These are phyloP conservation scores for Capillidium heterosporum DNA, from an alignment of 371 early-diverging fungal genomes.

Conservation along the genomic window DNA sequence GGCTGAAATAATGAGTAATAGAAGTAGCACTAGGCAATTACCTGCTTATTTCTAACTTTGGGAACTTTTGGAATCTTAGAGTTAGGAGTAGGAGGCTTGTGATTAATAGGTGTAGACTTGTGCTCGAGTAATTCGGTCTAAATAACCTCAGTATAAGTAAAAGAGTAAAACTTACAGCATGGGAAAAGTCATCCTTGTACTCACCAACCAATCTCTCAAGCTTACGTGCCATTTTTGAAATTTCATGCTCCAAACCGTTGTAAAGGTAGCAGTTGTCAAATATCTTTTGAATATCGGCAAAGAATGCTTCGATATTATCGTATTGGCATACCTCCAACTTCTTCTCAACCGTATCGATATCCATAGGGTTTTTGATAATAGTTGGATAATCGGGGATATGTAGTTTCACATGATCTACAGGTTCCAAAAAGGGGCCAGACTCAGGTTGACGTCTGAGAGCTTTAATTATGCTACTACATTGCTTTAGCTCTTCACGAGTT, in stretches of 20 bases:
- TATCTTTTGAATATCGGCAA: slow-evolving; percentile 56
- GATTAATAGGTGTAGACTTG: not conserved
- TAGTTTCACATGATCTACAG: slow-evolving; percentile 84
- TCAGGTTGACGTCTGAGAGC: slow-evolving; percentile 52
- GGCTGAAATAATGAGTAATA: not conserved
- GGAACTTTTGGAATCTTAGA: not conserved
- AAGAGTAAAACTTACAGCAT: slow-evolving; percentile 2
- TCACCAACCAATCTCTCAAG: slow-evolving; percentile 55
- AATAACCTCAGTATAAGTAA: not conserved
- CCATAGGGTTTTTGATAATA: slow-evolving; percentile 94
- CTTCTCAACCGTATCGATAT: slow-evolving; percentile 78
- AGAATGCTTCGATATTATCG: slow-evolving; percentile 38
- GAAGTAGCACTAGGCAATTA: not conserved
- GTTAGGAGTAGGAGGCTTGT: not conserved
- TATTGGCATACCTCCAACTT: slow-evolving; percentile 65
- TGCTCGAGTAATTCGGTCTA: slow-evolving; percentile 3
- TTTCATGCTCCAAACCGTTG: slow-evolving; percentile 61
- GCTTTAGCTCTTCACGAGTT: slow-evolving; percentile 63
- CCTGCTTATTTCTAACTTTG: slow-evolving; percentile 13
- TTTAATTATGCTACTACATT: slow-evolving; percentile 51
- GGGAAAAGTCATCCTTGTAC: slow-evolving; percentile 46
- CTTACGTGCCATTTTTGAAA: slow-evolving; percentile 53
- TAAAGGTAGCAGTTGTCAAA: slow-evolving; percentile 82
- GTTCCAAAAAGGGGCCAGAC: slow-evolving; percentile 67
- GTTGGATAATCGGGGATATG: slow-evolving; percentile 89